Evolutionary conservation across 352 stramenopile genomes (phyloP), one percentile per base, ranked within the genome.

Genomic region (Phytopythium boreale): DNA sequence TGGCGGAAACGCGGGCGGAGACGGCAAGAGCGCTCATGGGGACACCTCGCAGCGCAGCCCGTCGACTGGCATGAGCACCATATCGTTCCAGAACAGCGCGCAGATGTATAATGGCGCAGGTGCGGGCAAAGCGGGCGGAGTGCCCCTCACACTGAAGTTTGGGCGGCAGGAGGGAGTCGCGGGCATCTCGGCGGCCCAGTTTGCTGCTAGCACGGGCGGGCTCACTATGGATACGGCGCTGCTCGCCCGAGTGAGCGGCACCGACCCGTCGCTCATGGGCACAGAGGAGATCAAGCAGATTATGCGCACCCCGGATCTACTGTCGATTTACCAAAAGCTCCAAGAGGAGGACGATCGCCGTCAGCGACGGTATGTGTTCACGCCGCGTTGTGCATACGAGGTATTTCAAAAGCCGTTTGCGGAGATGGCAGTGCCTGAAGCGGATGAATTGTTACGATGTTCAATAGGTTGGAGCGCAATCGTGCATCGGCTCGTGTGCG

Each of bases 241-340:
- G 50, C 64, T 95, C 34, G 85, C 87, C 17, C 80, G 85, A n/a
- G 80, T 95, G 39, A 93, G 82, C 24, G 87, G 82, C 52, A 90
- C 83, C 34, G 87, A 94, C 22, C 83, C 86, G 57, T 84, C 84
- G 24, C 70, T 85, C 17, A 87, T 96, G 64, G 85, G 83, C 50
- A 85, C 81, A 8, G 86, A 96, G 62, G 79, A 94, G 64, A 94
- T 96, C 66, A 89, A 90, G 58, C 87, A 94, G 71, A 94, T 96
- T 64, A 96, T 96, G 86, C 81, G 83, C 14, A 85, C 75, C 12
- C 83, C 87, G 2, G 86, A 96, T 59, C 62, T 96, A 26, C 63
- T 96, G 36, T 93, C 82, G 24, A 96, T 96, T 34, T 96, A 96
- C 68, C 87, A 96, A 65, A 96, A 93, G 59, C 69, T 96, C 2